These are phyloP conservation scores for Peronospora farinosa DNA, from an alignment of 352 stramenopile species.

Conservation along the genomic window DNA sequence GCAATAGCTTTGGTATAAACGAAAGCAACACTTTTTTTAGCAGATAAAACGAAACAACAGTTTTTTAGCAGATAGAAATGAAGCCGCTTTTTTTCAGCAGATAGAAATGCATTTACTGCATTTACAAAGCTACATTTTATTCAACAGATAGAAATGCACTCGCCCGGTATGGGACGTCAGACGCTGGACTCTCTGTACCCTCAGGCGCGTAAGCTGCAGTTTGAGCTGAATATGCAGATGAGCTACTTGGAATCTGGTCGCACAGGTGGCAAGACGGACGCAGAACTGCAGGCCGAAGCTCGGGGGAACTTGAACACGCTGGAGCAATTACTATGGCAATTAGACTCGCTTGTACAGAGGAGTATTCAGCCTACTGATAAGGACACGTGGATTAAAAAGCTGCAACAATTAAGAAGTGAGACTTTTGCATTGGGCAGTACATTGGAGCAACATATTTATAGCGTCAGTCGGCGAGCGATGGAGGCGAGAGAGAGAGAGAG, in stretches of 20 bases:
- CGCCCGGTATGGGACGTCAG: slow-evolving; percentile 11
- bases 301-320: slow-evolving; percentile 64
- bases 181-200: slow-evolving; percentile 72
- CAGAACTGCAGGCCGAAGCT: slow-evolving; percentile 60
- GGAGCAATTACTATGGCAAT: slow-evolving; percentile 72
- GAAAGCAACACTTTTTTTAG: too few species aligned
- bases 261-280: slow-evolving; percentile 41
- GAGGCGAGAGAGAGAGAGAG: slow-evolving; percentile 70
- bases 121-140: too few species aligned
- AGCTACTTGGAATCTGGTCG: slow-evolving; percentile 72
- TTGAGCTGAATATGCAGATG: slow-evolving; percentile 87
- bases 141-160: neutral
- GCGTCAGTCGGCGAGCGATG: slow-evolving; percentile 52
- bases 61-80: too few species aligned
- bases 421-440: slow-evolving; percentile 56
- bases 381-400: slow-evolving; percentile 77
- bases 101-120: too few species aligned
- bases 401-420: slow-evolving; percentile 71
- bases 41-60: too few species aligned
- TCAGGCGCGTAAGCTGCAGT: slow-evolving; percentile 78
- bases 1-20: too few species aligned
- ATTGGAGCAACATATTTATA: slow-evolving; percentile 76
- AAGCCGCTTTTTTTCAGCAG: too few species aligned
- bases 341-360: slow-evolving; percentile 74
- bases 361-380: slow-evolving; percentile 41